A percentile compares a stretch with the other conserved stretches of the same genome.
phyloP scores from a whole-genome alignment of 2,329 filamentous ascomycete genomes.

The Colletotrichum theobromicola region DNA sequence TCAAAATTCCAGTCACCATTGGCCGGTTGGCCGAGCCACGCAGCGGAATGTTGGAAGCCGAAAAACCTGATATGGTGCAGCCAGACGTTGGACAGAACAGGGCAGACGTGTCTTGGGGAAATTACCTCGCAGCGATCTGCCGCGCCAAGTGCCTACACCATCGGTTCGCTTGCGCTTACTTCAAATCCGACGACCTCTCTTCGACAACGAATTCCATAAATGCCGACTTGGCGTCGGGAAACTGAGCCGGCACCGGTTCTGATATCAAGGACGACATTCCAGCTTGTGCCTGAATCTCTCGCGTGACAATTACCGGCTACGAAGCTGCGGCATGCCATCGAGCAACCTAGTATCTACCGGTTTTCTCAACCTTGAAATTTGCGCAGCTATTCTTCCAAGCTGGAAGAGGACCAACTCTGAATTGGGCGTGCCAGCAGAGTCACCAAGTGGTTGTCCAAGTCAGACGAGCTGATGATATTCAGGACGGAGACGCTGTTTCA shows the following conservation, averaged over 20 bases:
- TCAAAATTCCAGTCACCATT: background rate
- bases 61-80: background rate
- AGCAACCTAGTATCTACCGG: background rate
- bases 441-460: background rate
- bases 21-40: background rate
- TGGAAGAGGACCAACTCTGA: background rate
- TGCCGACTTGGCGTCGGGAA: background rate
- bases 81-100: slow-evolving; percentile 1
- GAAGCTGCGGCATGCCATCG: background rate
- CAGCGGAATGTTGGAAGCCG: background rate
- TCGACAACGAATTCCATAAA: background rate
- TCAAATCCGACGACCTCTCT: slow-evolving; percentile 4
- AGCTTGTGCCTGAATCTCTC: background rate
- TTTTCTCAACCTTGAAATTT: background rate
- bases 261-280: background rate
- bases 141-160: background rate
- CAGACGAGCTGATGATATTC: background rate
- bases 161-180: background rate
- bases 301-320: background rate
- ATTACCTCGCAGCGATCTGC: slow-evolving; percentile 16
- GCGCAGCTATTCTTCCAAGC: background rate
- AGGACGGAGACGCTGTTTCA: background rate
- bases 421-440: background rate
- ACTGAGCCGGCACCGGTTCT: background rate
- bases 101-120: background rate